Conservation (phyloP, 2,329 filamentous ascomycete species). For the Sporothrix euskadiensis region DNA sequence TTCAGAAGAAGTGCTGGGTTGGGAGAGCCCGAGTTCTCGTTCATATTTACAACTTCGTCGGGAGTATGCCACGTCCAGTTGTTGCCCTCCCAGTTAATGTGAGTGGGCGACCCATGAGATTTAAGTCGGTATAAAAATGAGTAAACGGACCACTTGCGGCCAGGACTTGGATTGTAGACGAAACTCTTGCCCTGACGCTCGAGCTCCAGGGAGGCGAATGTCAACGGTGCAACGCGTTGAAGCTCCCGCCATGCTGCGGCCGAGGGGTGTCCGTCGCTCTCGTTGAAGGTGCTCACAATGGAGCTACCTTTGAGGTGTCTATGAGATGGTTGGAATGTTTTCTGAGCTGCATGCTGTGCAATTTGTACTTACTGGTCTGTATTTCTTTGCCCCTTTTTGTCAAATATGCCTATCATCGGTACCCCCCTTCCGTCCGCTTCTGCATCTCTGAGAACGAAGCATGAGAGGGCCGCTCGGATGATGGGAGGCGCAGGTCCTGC, state of each 20-base stretch:
- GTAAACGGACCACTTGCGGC: slow-evolving; percentile 62
- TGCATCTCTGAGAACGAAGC: background rate
- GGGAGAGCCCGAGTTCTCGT: background rate
- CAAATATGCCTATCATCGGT: background rate
- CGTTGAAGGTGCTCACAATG: slow-evolving; percentile 62
- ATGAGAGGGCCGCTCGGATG: background rate
- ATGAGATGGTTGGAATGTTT: background rate
- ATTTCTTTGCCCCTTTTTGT: background rate
- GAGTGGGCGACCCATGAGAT: slow-evolving; percentile 48
- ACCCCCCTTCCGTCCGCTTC: background rate
- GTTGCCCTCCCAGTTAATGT: slow-evolving; percentile 60
- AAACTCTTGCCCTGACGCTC: slow-evolving; percentile 61
- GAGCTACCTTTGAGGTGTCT: slow-evolving; percentile 58
- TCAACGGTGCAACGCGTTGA: slow-evolving; percentile 61
- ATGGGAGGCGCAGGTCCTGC: background rate
- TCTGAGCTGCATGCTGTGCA: background rate
- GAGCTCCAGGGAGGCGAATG: slow-evolving; percentile 48
- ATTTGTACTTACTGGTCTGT: background rate
- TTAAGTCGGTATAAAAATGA: slow-evolving; percentile 62
- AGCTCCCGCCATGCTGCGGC: slow-evolving; percentile 64
- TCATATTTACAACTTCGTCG: slow-evolving; percentile 34
- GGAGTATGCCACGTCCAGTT: slow-evolving; percentile 60
- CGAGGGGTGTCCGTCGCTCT: slow-evolving; percentile 53
- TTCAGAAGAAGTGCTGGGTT: background rate
- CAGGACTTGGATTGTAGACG: slow-evolving; percentile 56